Base-by-base conservation (phyloP, 306 rosid genomes). In the Cicer arietinum region DNA sequence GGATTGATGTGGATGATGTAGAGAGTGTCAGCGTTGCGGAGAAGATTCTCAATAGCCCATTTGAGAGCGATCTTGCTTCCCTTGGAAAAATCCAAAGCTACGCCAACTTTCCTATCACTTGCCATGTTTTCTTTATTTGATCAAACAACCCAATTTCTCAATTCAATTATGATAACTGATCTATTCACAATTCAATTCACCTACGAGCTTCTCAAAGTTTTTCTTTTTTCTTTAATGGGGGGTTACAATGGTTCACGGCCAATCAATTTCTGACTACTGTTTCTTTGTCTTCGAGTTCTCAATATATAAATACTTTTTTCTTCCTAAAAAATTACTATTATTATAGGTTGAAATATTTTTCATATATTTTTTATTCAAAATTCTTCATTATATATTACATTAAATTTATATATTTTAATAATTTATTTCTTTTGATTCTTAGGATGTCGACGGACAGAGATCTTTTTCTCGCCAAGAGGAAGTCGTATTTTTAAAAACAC, bases 21-120 rank as follows among this genome's bases (percentile, higher is more conserved):
- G 1, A 87, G 83, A 25, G 87, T 85, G 54, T 85, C 91, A 10
- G 76, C 84, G 61, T 8, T 12, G 14, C 83, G 79, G 4, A 82
- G 46, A 69, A 84, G 85, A 73, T 85, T 87, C 0, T 85, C 79
- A 9, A 78, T 56, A 12, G 84, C 79, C 90, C 90, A 86, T 61
- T 86, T 72, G 20, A 86, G 87, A 72, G 90, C 88, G 35, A 72
- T 11, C 35, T 87, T 87, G 84, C 91, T 85, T 77, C 91, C 91
- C 8, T 85, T 65, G 0, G 91, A 87, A 73, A 85, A 85, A 13
- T 87, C 91, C 83, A 87, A 12, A 4, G 89, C 91, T 48, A 80
- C 82, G 16, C 91, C 91, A 1, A 87, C 80, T 1, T 56, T 71
- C 79, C 85, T 75, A 13, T 71, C 82, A 9, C 52, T 77, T 35